A percentile compares a stretch with the other conserved stretches of the same genome.
Conservation (phyloP, 495 filamentous ascomycete genomes). For the Lophiostoma macrostomum region DNA sequence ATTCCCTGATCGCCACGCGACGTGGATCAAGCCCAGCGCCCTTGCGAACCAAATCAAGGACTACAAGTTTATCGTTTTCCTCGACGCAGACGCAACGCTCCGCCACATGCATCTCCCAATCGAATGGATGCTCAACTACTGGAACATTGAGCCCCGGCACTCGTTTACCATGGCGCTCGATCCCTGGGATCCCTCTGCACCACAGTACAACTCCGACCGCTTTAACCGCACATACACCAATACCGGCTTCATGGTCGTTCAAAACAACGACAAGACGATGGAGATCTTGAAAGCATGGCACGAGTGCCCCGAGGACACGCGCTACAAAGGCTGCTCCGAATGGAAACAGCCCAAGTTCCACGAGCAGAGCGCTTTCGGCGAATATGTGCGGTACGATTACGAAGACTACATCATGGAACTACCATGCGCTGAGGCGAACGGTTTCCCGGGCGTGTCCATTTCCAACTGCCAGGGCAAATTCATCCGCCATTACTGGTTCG, state of each 20-base stretch:
- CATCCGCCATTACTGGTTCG: slow-evolving; percentile 33
- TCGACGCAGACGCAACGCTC: slow-evolving; percentile 52
- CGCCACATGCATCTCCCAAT: slow-evolving; percentile 48
- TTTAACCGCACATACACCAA: slow-evolving; percentile 39
- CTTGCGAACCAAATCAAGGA: slow-evolving; percentile 45
- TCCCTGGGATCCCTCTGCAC: slow-evolving; percentile 17
- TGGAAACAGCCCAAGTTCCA: slow-evolving; percentile 41
- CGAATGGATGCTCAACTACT: slow-evolving; percentile 57
- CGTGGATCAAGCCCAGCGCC: slow-evolving; percentile 51
- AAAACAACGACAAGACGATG: slow-evolving; percentile 37
- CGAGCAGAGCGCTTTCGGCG: slow-evolving; percentile 44
- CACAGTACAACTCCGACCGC: slow-evolving; percentile 36
- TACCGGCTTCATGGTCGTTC: slow-evolving; percentile 44
- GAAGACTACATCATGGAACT: slow-evolving; percentile 40
- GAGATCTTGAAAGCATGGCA: slow-evolving; percentile 43
- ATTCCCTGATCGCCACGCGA: slow-evolving; percentile 39
- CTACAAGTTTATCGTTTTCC: slow-evolving; percentile 50
- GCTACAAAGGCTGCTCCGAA: slow-evolving; percentile 38
- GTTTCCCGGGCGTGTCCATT: slow-evolving; percentile 14
- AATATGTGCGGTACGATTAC: slow-evolving; percentile 41
- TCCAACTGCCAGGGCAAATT: slow-evolving; percentile 28
- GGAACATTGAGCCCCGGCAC: slow-evolving; percentile 45
- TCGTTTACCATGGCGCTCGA: slow-evolving; percentile 47
- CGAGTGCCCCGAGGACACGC: slow-evolving; percentile 38
- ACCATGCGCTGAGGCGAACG: slow-evolving; percentile 43